These are phyloP conservation scores for Gloeophyllum trabeum DNA, from an alignment of 768 basidiomycete genomes.

Conservation along the genomic window DNA sequence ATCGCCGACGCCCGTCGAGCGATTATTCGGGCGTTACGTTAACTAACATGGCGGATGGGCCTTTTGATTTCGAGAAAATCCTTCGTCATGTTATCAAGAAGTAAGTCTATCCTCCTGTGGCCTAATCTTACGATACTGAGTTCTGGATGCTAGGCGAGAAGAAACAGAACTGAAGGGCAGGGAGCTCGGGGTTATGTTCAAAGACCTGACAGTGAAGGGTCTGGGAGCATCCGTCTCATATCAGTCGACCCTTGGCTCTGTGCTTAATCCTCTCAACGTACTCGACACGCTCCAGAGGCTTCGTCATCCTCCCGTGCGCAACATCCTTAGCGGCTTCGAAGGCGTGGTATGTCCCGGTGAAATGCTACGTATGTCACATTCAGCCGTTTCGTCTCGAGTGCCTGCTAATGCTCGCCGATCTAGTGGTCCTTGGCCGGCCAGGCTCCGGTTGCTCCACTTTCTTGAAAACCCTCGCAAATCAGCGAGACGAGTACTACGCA, in stretches of 20 bases:
- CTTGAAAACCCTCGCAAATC: slow-evolving; percentile 73
- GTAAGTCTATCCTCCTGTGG: slow-evolving; percentile 5
- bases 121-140: background rate
- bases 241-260: slow-evolving; percentile 51
- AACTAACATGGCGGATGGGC: too few relatives aligned
- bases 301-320: slow-evolving; percentile 51
- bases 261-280: slow-evolving; percentile 41
- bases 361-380: slow-evolving; percentile 47
- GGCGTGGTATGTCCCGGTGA: slow-evolving; percentile 52
- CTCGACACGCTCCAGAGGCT: slow-evolving; percentile 28
- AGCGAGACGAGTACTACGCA: slow-evolving; percentile 51
- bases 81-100: slow-evolving; percentile 14
- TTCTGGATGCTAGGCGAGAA: slow-evolving; percentile 23
- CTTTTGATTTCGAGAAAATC: slow-evolving; percentile 21
- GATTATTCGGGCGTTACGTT: too few relatives aligned
- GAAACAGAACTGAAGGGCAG: slow-evolving; percentile 38
- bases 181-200: slow-evolving; percentile 50
- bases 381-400: background rate
- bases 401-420: background rate
- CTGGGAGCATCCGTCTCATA: slow-evolving; percentile 42
- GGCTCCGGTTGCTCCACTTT: slow-evolving; percentile 81
- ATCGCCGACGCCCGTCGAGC: too few relatives aligned
- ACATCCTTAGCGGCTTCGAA: slow-evolving; percentile 40
- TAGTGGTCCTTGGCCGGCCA: slow-evolving; percentile 79
- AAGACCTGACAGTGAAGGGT: slow-evolving; percentile 48